Conservation (phyloP, 768 basidiomycete genomes). For the Suillus spraguei region DNA sequence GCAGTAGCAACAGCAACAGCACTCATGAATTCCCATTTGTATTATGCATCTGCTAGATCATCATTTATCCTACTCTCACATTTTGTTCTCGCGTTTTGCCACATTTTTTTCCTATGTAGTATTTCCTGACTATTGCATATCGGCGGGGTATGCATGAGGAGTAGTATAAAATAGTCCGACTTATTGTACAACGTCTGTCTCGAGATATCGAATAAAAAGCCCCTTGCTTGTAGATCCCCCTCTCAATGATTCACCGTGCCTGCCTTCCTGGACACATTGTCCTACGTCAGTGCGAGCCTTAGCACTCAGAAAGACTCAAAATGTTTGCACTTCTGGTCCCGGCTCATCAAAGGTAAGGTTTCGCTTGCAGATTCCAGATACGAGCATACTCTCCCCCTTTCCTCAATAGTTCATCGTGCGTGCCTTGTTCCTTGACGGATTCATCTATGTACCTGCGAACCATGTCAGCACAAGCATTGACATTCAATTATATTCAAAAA, state of each 20-base stretch:
- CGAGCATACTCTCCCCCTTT: slow-evolving; percentile 18
- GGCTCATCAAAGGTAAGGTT: slow-evolving; percentile 53
- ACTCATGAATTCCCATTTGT: slow-evolving; percentile 2
- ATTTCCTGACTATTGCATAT: slow-evolving; percentile 6
- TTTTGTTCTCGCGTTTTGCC: neutral
- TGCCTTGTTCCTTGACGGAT: slow-evolving; percentile 66
- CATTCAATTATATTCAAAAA: neutral
- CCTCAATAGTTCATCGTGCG: slow-evolving; percentile 58
- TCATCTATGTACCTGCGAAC: slow-evolving; percentile 66
- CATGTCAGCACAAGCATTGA: too few relatives aligned
- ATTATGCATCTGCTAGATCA: slow-evolving; percentile 2
- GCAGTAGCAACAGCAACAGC: slow-evolving; percentile 10
- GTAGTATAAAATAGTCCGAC: neutral
- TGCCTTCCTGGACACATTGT: slow-evolving; percentile 57
- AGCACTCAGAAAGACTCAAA: neutral
- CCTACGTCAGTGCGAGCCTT: neutral
- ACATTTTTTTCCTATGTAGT: slow-evolving; percentile 4
- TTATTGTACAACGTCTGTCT: neutral
- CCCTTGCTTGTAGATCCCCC: slow-evolving; percentile 68
- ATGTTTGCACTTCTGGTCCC: neutral
- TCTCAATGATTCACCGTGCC: slow-evolving; percentile 62
- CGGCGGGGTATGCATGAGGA: neutral
- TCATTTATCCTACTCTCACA: slow-evolving; percentile 1
- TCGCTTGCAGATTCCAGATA: slow-evolving; percentile 67
- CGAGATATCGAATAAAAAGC: slow-evolving; percentile 51